These are phyloP conservation scores for Paxillus ammoniavirescens DNA, from an alignment of 768 basidiomycete species.

Conservation along the genomic window DNA sequence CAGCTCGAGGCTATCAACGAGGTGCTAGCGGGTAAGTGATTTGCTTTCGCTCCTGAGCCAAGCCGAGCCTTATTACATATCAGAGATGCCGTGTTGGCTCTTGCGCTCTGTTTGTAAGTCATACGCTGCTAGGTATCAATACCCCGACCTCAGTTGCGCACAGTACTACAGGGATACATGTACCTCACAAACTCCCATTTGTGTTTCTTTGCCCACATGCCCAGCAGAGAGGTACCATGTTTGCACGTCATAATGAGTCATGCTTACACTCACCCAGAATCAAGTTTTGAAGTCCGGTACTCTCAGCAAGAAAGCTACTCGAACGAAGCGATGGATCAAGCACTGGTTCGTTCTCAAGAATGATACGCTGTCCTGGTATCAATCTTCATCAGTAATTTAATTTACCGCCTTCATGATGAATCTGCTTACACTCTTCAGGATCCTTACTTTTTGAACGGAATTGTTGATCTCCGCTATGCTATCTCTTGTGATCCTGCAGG, in stretches of 20 bases:
- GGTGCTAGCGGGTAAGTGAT: slow-evolving; percentile 71
- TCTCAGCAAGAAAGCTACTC: slow-evolving; percentile 81
- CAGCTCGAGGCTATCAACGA: slow-evolving; percentile 78
- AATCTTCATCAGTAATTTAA: slow-evolving; percentile 76
- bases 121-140: neutral
- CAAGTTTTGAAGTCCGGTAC: slow-evolving; percentile 91
- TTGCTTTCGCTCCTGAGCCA: neutral
- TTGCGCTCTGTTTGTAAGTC: slow-evolving; percentile 83
- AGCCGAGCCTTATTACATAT: slow-evolving; percentile 7
- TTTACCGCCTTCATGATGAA: neutral
- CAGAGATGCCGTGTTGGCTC: slow-evolving; percentile 94
- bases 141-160: slow-evolving; percentile 1
- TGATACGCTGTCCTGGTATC: slow-evolving; percentile 95
- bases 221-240: slow-evolving; percentile 70
- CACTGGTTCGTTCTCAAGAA: slow-evolving; percentile 98
- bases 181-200: slow-evolving; percentile 91
- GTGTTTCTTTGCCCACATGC: slow-evolving; percentile 97
- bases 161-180: slow-evolving; percentile 96
- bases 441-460: slow-evolving; percentile 96
- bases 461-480: slow-evolving; percentile 92
- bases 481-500: slow-evolving; percentile 80
- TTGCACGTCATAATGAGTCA: neutral
- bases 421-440: slow-evolving; percentile 51
- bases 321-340: slow-evolving; percentile 90
- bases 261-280: slow-evolving; percentile 51